phyloP scores from a whole-genome alignment of 257 asterid genomes.

The Schizonepeta tenuifolia region DNA sequence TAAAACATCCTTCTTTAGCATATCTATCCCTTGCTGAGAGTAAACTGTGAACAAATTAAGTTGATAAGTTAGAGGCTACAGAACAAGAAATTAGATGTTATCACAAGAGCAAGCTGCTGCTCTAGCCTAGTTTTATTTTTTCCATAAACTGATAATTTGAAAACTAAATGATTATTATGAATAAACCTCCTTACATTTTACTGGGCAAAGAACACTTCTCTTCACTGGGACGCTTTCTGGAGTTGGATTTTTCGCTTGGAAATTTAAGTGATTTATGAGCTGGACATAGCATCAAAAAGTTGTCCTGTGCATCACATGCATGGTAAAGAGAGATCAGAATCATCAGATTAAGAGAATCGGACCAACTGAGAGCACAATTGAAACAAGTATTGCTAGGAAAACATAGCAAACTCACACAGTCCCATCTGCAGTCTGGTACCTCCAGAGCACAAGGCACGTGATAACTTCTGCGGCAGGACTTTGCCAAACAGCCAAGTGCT shows the following conservation, averaged over 20 bases:
- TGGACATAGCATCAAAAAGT: slow-evolving; percentile 82
- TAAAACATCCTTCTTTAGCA: background rate
- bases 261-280: slow-evolving; percentile 63
- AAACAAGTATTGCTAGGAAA: slow-evolving; percentile 4
- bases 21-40: background rate
- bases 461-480: slow-evolving; percentile 82
- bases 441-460: slow-evolving; percentile 88
- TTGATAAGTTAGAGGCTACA: slow-evolving; percentile 10
- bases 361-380: slow-evolving; percentile 10
- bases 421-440: slow-evolving; percentile 82
- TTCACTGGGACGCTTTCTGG: slow-evolving; percentile 41
- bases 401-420: slow-evolving; percentile 57
- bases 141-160: slow-evolving; percentile 1
- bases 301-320: slow-evolving; percentile 52
- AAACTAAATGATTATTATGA: background rate
- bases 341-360: slow-evolving; percentile 13
- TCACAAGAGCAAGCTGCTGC: background rate
- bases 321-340: slow-evolving; percentile 16
- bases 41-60: slow-evolving; percentile 5
- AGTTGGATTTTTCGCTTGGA: slow-evolving; percentile 68
- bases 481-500: slow-evolving; percentile 87
- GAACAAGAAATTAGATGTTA: slow-evolving; percentile 9
- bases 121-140: background rate
- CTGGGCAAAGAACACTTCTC: slow-evolving; percentile 36
- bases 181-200: slow-evolving; percentile 47